Conservation (phyloP, 768 basidiomycete genomes). For the Boletus sensibilis region DNA sequence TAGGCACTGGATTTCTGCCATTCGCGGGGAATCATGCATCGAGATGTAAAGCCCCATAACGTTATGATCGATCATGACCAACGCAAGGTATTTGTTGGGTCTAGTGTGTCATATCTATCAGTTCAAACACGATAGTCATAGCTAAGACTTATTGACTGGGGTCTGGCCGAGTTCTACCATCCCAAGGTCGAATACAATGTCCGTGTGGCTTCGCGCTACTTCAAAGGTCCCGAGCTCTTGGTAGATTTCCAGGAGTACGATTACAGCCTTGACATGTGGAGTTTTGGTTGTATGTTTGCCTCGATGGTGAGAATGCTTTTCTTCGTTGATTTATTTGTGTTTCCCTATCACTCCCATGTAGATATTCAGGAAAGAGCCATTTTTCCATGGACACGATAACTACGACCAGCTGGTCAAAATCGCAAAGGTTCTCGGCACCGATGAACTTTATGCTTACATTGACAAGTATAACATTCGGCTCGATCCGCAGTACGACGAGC, state of each 20-base stretch:
- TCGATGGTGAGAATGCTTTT: slow-evolving; percentile 71
- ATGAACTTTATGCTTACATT: slow-evolving; percentile 88
- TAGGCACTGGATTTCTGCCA: slow-evolving; percentile 97
- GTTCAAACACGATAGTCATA: slow-evolving; percentile 34
- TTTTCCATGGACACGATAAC: slow-evolving; percentile 99
- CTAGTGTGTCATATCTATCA: slow-evolving; percentile 7
- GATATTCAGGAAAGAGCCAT: slow-evolving; percentile 99
- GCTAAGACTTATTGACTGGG: slow-evolving; percentile 98
- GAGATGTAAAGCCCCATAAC: slow-evolving; percentile 98
- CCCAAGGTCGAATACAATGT: slow-evolving; percentile 98
- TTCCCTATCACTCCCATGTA: slow-evolving; percentile 31
- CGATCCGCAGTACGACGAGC: slow-evolving; percentile 94
- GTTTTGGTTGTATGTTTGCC: slow-evolving; percentile 97
- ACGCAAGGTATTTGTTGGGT: slow-evolving; percentile 63
- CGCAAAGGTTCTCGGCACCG: slow-evolving; percentile 94
- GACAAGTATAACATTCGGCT: slow-evolving; percentile 96
- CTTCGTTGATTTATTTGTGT: neutral
- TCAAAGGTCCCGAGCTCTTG: slow-evolving; percentile 94
- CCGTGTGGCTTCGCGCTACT: slow-evolving; percentile 94
- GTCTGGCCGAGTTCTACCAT: slow-evolving; percentile 97
- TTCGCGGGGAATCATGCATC: slow-evolving; percentile 98
- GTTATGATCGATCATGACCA: slow-evolving; percentile 99
- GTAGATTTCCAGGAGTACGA: slow-evolving; percentile 99
- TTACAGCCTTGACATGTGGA: slow-evolving; percentile 98
- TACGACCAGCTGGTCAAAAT: slow-evolving; percentile 99